Evolutionary conservation across 2,329 filamentous ascomycete genomes (phyloP), one percentile per base, ranked within the genome.

Genomic region (Fusarium sp.): DNA sequence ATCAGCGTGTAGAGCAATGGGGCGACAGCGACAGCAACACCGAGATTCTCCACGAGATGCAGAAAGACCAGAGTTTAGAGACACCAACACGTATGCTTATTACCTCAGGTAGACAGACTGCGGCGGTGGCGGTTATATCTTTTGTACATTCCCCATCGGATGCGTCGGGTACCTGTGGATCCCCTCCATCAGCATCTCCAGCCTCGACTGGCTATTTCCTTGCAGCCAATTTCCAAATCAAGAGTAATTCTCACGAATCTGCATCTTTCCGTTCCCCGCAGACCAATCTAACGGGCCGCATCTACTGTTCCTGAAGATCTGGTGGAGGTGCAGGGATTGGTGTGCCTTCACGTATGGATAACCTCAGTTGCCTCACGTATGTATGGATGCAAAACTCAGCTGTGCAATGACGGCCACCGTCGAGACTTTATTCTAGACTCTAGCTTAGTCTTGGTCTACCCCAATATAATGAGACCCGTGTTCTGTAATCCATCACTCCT

Each of bases 401-500:
- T 50, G 31, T 50, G 31, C 15, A 4, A 36, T 22, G 31, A 51
- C n/a, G 31, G 14, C 56, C 35, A 31, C 57, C 30, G 24, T 42
- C 22, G 50, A 54, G 66, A 56, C 55, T 66, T 71, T 68, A 73
- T 61, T 65, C 71, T 73, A 73, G 71, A 68, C 71, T 73, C 58
- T 69, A 65, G 20, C 28, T 22, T 35, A 48, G 54, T 35, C 54
- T 50, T 57, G 30, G 48, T 61, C 53, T 68, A 63, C 38, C 45
- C 30, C 47, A 48, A 57, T 68, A 61, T 55, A 56, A 61, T 51
- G 48, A 67, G 45, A 31, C 47, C 64, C 64, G 61, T 55, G 75
- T 77, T 62, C 75, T 70, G 73, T 77, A 77, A 67, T 77, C 75
- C 73, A 68, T 70, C 71, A 72, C 71, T 66, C 74, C 75, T 58